These are phyloP conservation scores for Neocatenulostroma microsporum DNA, from an alignment of 2,329 filamentous ascomycete species.

Conservation along the genomic window DNA sequence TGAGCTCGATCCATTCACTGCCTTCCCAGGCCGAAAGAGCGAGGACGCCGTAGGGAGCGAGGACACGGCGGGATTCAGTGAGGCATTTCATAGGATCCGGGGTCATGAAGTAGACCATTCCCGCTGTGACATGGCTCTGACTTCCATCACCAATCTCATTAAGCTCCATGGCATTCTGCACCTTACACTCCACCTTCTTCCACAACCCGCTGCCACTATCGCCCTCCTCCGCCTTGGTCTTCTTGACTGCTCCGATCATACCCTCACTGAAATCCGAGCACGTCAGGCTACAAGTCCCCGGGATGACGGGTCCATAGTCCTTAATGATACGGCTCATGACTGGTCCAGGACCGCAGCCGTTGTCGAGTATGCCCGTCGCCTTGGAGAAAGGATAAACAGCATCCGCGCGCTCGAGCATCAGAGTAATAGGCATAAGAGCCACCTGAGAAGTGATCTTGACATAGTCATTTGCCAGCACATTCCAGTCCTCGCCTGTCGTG, in stretches of 20 bases:
- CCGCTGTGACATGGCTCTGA: slow-evolving; percentile 25
- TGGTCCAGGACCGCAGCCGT: slow-evolving; percentile 27
- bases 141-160: slow-evolving; percentile 15
- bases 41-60: slow-evolving; percentile 19
- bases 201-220: slow-evolving; percentile 19
- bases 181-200: slow-evolving; percentile 18
- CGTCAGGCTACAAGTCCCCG: slow-evolving; percentile 14
- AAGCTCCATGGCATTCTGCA: slow-evolving; percentile 24
- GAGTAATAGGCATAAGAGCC: slow-evolving; percentile 13
- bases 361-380: slow-evolving; percentile 26
- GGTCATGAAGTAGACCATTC: slow-evolving; percentile 28
- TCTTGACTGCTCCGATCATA: slow-evolving; percentile 23
- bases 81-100: slow-evolving; percentile 20
- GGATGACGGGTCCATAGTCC: slow-evolving; percentile 16
- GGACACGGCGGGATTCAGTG: slow-evolving; percentile 19
- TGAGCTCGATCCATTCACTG: slow-evolving; percentile 23
- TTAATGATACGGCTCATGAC: slow-evolving; percentile 20
- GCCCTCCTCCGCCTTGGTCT: slow-evolving; percentile 7
- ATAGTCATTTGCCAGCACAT: slow-evolving; percentile 7
- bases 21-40: slow-evolving; percentile 23
- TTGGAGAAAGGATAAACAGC: slow-evolving; percentile 18
- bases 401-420: slow-evolving; percentile 21
- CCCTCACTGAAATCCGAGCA: slow-evolving; percentile 25
- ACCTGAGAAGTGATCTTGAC: neutral
- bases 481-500: slow-evolving; percentile 11